Evolutionary conservation across 2,329 filamentous ascomycete species (phyloP).

Genomic region (Fusarium dimerum): DNA sequence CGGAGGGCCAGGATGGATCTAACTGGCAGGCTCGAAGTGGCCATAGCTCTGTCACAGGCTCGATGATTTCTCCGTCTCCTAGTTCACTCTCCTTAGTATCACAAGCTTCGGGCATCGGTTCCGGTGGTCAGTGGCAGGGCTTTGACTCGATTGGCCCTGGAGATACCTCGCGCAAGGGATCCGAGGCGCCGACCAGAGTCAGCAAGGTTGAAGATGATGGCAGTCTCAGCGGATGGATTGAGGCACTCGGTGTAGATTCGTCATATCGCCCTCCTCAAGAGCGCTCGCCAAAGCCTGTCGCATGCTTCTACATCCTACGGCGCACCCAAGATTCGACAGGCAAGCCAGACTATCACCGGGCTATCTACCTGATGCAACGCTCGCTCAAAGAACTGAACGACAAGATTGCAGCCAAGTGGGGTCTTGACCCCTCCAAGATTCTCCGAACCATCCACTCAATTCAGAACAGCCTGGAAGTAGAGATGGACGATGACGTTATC

Average conservation of each 20-base stretch:
- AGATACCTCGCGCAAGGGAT: constrained; percentile 48
- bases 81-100: constrained; percentile 65
- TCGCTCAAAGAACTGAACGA: constrained; percentile 73
- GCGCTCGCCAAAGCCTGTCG: constrained; percentile 69
- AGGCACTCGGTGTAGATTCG: constrained; percentile 86
- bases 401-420: constrained; percentile 76
- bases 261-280: constrained; percentile 80
- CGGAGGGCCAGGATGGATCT: constrained; percentile 47
- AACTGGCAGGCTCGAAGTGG: constrained; percentile 56
- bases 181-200: constrained; percentile 55
- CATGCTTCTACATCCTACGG: constrained; percentile 82
- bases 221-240: constrained; percentile 79
- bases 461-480: constrained; percentile 74
- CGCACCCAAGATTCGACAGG: constrained; percentile 51
- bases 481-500: constrained; percentile 89
- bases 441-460: constrained; percentile 72
- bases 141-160: constrained; percentile 54
- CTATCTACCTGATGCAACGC: constrained; percentile 80
- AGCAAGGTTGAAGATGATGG: constrained; percentile 61
- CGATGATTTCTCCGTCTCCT: constrained; percentile 66
- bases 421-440: constrained; percentile 72
- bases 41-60: constrained; percentile 59
- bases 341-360: constrained; percentile 70
- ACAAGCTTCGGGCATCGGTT: constrained; percentile 47
- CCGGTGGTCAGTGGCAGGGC: constrained; percentile 56